Evolutionary conservation across 2,329 filamentous ascomycete species (phyloP).

Genomic region (Eutypella sp.): DNA sequence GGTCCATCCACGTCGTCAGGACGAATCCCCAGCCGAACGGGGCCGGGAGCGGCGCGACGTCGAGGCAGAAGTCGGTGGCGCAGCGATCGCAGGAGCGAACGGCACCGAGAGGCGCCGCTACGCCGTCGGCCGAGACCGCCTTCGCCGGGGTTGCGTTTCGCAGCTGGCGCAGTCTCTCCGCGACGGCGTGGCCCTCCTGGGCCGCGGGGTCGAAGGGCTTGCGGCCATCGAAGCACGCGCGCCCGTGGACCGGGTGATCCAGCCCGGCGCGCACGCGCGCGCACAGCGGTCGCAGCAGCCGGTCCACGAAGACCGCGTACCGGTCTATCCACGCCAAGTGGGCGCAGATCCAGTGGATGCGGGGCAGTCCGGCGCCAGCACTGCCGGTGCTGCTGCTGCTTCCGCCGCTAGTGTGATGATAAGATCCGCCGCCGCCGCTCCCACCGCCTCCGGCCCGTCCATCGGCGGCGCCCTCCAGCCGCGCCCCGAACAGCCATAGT

Average conservation of each 20-base stretch:
- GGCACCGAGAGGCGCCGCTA: constrained; percentile 10
- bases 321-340: constrained; percentile 12
- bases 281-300: constrained; percentile 8
- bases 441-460: too few relatives aligned
- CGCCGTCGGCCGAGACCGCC: constrained; percentile 6
- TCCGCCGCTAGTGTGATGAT: too few relatives aligned
- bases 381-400: too few relatives aligned
- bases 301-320: constrained; percentile 7
- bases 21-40: constrained; percentile 21
- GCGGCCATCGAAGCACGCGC: constrained; percentile 10
- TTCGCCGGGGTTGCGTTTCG: background rate
- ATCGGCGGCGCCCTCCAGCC: constrained; percentile 5
- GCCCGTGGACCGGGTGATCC: constrained; percentile 1
- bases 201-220: constrained; percentile 11
- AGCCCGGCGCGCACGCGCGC: constrained; percentile 1
- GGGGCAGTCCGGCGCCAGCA: too few relatives aligned
- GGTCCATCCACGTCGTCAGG: constrained; percentile 18
- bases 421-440: too few relatives aligned
- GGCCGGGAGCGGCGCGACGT: constrained; percentile 13
- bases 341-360: constrained; percentile 13
- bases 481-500: constrained; percentile 14
- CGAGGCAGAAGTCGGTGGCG: constrained; percentile 18
- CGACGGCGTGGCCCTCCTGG: constrained; percentile 13
- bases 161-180: constrained; percentile 11
- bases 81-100: constrained; percentile 15